Evolutionary conservation across 768 basidiomycete species (phyloP), one percentile per base, ranked within the genome.

Genomic region (Arthromyces matolae): DNA sequence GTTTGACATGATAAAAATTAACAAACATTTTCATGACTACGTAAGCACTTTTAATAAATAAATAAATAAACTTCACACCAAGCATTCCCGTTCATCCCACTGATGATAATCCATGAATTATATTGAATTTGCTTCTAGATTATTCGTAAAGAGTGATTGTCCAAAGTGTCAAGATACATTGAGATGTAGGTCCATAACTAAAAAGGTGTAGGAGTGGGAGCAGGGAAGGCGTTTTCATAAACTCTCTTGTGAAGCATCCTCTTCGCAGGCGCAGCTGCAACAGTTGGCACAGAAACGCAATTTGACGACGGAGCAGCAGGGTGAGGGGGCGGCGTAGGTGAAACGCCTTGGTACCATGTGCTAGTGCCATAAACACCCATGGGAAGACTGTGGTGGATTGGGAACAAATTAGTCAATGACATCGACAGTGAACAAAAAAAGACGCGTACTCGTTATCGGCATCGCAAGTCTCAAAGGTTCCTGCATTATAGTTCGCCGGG

Each of bases 351-450:
- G 63, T 62, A 64, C 76, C 79, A 87, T 4, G 84, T 86, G 51
- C 83, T 86, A 8, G 78, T 75, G 48, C 82, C 83, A 55, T 87
- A 85, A 14, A 87, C 78, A 37, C 84, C 85, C 82, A 84, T 84
- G 0, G 84, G 81, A 52, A 63, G 60, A 44, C 73, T 75, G 33
- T 19, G 38, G 36, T 33, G 49, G 29, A 23, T 50, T 27, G 10
- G 19, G 10, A 14, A 24, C 24, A 23, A 45, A 27, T 19, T 25
- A 23, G 39, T 9, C 13, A 18, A 39, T 10, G 32, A 41, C 8
- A 14, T 8, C 10, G 27, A 23, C 28, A n/a, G 34, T n/a, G 34
- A n/a, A 10, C 5, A 12, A 28, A 8, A 35, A 25, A 3, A 31
- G 14, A 22, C 10, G 57, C 68, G 53, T 56, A 76, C 70, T 72